Base-by-base conservation (phyloP, 2,329 filamentous ascomycete genomes). In the Xylariaceae sp. region DNA sequence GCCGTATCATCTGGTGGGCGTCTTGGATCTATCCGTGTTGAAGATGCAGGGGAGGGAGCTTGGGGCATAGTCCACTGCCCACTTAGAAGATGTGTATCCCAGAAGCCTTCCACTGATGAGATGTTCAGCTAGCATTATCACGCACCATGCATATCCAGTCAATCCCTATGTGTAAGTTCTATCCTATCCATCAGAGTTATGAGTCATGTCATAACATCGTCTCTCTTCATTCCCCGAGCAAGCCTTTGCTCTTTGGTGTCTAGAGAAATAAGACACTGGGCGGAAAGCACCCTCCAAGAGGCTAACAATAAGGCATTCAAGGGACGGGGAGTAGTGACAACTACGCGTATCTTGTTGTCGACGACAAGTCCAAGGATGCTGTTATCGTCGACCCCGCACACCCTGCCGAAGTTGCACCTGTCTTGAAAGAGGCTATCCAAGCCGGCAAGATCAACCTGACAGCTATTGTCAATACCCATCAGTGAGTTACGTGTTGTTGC, bases 381-480 rank as follows among this genome's bases (percentile, higher is more conserved):
- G 79, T 88, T 51, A 86, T 94, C 60, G 85, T 94, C 60, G 89
- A 94, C 68, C 89, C 89, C 42, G 89, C 89, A 10, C 83, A 90
- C 64, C 86, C 89, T 39, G 78, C 84, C 11, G 89, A 93, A 62
- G 82, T 87, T 43, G 71, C 76, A 0, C 83, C 83, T 0, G 71
- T 85, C 14, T 73, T 99, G 47, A 86, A 93, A 68, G 80, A 91
- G 59, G 85, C 89, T 54, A 86, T 89, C 6, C 73, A 84, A 39
- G 74, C 77, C 18, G 86, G 87, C 14, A 81, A 83, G 61, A 90
- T 96, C 66, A 92, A 95, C 62, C 74, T 99, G 56, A 91, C 81
- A 19, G 89, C 86, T 45, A 96, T 99, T 66, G 86, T 97, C 64
- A 99, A 99, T 68, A 99, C 94, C 1, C 94, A 99, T 66, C 93